These are phyloP conservation scores for Candida neerlandica DNA, from an alignment of 1,139 yeast species.

Conservation along the genomic window DNA sequence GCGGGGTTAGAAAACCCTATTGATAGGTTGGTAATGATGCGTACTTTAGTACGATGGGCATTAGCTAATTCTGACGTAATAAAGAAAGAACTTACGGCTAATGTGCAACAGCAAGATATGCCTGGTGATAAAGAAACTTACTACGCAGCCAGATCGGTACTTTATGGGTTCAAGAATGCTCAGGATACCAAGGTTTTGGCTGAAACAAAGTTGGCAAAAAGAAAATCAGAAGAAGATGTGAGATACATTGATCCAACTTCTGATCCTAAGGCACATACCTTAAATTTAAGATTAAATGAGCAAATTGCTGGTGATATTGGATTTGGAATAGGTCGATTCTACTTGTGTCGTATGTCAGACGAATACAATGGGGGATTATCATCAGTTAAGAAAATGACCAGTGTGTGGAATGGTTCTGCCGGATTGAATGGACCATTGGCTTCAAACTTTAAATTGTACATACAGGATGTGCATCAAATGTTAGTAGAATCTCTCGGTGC, in stretches of 20 bases:
- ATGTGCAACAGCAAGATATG: slow-evolving; percentile 39
- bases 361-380: slow-evolving; percentile 42
- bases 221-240: slow-evolving; percentile 30
- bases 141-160: slow-evolving; percentile 42
- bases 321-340: slow-evolving; percentile 48
- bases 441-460: slow-evolving; percentile 49
- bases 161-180: slow-evolving; percentile 41
- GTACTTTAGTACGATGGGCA: slow-evolving; percentile 54
- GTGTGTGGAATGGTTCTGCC: slow-evolving; percentile 22
- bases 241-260: slow-evolving; percentile 47
- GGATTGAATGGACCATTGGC: slow-evolving; percentile 26
- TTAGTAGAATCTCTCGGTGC: slow-evolving; percentile 28
- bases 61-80: slow-evolving; percentile 45
- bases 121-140: slow-evolving; percentile 49
- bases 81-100: slow-evolving; percentile 36
- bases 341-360: slow-evolving; percentile 45
- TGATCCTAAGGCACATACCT: slow-evolving; percentile 42
- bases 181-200: slow-evolving; percentile 34
- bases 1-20: slow-evolving; percentile 42
- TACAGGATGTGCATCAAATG: slow-evolving; percentile 49
- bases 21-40: slow-evolving; percentile 50
- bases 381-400: slow-evolving; percentile 36
- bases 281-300: slow-evolving; percentile 43
- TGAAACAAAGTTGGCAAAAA: slow-evolving; percentile 33
- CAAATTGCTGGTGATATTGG: slow-evolving; percentile 52